phyloP scores from a whole-genome alignment of 2,329 filamentous ascomycete species.

The Ophiocordyceps robertsii region DNA sequence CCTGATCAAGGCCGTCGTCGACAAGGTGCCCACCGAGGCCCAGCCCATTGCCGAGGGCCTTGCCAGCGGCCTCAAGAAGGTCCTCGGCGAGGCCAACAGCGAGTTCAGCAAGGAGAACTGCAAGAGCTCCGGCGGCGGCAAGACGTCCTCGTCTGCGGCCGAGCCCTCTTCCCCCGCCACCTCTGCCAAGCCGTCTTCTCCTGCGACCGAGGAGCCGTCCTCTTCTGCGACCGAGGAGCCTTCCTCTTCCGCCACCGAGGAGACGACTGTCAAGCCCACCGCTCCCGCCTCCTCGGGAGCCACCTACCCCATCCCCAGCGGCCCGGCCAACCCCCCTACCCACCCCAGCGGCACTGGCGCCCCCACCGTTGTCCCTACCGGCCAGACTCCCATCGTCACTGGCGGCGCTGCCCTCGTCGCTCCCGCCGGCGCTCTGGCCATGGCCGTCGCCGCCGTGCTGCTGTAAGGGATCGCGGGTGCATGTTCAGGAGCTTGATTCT shows the following conservation, averaged over 20 bases:
- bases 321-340: not conserved
- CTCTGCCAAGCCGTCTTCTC: not conserved
- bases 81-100: slow-evolving; percentile 9
- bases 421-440: slow-evolving; percentile 6
- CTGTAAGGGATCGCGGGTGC: not conserved
- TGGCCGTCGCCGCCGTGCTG: slow-evolving; percentile 5
- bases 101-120: slow-evolving; percentile 16
- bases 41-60: slow-evolving; percentile 14
- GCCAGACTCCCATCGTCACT: slow-evolving; percentile 2
- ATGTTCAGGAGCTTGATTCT: not conserved
- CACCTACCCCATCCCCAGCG: not conserved
- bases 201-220: not conserved
- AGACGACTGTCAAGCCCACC: not conserved
- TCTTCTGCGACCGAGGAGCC: not conserved
- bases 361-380: not conserved
- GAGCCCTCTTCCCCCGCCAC: not conserved
- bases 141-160: not conserved
- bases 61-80: slow-evolving; percentile 10
- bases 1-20: slow-evolving; percentile 16
- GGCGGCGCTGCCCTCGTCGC: slow-evolving; percentile 7
- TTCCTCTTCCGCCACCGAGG: not conserved
- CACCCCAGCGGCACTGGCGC: slow-evolving; percentile 2
- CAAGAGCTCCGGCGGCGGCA: slow-evolving; percentile 8
- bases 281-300: slow-evolving; percentile 1
- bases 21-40: slow-evolving; percentile 14